phyloP scores from a whole-genome alignment of 805 yeast species.

The Nematodospora valgi region DNA sequence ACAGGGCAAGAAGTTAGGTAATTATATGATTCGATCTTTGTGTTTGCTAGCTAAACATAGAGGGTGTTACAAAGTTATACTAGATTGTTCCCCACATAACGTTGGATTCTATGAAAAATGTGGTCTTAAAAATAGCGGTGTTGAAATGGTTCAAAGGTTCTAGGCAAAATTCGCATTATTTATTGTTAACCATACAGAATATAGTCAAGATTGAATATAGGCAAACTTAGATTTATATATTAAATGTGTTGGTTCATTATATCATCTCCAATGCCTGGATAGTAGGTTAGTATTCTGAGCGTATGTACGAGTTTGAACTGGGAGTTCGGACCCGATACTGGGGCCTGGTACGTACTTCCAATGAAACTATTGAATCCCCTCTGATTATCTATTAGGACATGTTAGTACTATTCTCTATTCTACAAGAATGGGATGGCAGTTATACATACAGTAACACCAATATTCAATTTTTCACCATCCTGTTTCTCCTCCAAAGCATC shows the following conservation, averaged over 20 bases:
- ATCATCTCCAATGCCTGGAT: conserved; percentile 33
- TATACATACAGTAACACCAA: conserved; percentile 59
- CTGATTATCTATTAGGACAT: conserved; percentile 47
- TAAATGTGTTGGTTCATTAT: conserved; percentile 10
- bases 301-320: too few relatives aligned
- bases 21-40: conserved; percentile 58
- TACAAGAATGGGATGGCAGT: neutral
- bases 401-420: conserved; percentile 14
- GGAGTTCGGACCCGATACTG: too few relatives aligned
- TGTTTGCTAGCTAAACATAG: conserved; percentile 51
- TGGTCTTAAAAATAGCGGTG: conserved; percentile 64
- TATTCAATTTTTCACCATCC: conserved; percentile 47
- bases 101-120: conserved; percentile 87
- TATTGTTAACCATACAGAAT: too few relatives aligned
- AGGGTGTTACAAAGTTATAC: conserved; percentile 84
- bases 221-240: too few relatives aligned
- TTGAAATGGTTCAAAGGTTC: conserved; percentile 49
- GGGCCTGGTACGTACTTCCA: conserved; percentile 61
- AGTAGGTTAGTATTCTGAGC: too few relatives aligned
- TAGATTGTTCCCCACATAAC: conserved; percentile 85
- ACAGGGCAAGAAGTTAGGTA: conserved; percentile 85
- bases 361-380: conserved; percentile 73
- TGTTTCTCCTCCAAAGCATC: conserved; percentile 62
- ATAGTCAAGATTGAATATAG: too few relatives aligned
- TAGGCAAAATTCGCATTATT: too few relatives aligned